Evolutionary conservation across 225 moss, liverwort and hornwort species (phyloP).

Genomic region (Polytrichum commune): DNA sequence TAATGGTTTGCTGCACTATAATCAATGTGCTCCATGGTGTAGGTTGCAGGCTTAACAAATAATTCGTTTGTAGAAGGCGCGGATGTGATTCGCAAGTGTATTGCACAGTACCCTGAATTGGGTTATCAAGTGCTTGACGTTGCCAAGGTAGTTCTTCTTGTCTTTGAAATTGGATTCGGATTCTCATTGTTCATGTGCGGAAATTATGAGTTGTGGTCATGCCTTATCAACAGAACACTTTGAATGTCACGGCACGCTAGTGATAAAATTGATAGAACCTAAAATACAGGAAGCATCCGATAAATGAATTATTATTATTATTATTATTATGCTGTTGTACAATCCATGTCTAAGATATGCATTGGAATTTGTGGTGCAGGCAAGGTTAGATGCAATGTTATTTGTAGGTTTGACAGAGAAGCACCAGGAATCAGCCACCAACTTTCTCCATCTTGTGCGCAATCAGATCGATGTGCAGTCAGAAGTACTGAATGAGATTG

Average conservation of each 20-base stretch:
- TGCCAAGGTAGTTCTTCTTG: conserved; percentile 40
- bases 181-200: too few species aligned
- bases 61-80: conserved; percentile 39
- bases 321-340: too few species aligned
- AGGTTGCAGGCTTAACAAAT: conserved; percentile 70
- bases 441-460: conserved; percentile 43
- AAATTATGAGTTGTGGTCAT: too few species aligned
- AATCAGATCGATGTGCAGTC: conserved; percentile 42
- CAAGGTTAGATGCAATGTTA: conserved; percentile 59
- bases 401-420: conserved; percentile 67
- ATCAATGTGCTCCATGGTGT: background rate
- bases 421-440: conserved; percentile 52
- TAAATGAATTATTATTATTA: too few species aligned
- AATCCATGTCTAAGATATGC: background rate
- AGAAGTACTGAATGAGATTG: conserved; percentile 25
- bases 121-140: conserved; percentile 50
- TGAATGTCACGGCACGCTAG: too few species aligned
- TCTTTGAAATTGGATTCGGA: background rate
- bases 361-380: conserved; percentile 35
- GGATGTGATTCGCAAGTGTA: conserved; percentile 42
- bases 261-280: too few species aligned
- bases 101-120: conserved; percentile 40
- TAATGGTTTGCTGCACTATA: background rate
- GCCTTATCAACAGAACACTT: too few species aligned
- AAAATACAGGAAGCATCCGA: too few species aligned